Conservation (phyloP, 2,329 filamentous ascomycete genomes). For the Pseudogymnoascus sp. region DNA sequence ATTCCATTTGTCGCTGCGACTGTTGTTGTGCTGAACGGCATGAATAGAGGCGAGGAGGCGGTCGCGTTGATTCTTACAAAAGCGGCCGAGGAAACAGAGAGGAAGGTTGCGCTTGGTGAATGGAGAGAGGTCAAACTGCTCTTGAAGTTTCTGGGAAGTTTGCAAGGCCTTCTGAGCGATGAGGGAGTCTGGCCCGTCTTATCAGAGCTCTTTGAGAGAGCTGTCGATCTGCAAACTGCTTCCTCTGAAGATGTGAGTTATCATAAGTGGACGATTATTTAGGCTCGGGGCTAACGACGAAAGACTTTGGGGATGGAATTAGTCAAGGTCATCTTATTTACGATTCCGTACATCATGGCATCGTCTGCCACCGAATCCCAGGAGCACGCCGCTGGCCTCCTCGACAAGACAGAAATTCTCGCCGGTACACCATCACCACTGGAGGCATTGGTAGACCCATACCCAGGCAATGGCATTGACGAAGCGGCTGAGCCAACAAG, state of each 20-base stretch:
- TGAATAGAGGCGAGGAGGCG: conserved; percentile 57
- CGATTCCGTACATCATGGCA: conserved; percentile 81
- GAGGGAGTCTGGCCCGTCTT: conserved; percentile 79
- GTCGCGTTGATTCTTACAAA: conserved; percentile 60
- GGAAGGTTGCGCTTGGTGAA: conserved; percentile 59
- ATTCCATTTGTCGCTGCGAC: conserved; percentile 89
- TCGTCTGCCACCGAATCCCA: conserved; percentile 61
- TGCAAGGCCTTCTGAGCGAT: conserved; percentile 71
- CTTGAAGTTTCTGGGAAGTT: conserved; percentile 78
- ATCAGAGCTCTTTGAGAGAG: conserved; percentile 81
- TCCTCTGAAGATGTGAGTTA: conserved; percentile 79
- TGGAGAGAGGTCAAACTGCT: conserved; percentile 90
- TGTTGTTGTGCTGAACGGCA: conserved; percentile 67
- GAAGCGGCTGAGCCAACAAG: conserved; percentile 58
- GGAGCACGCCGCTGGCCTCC: conserved; percentile 64
- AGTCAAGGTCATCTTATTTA: conserved; percentile 92
- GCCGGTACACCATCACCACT: conserved; percentile 79
- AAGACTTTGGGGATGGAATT: conserved; percentile 73
- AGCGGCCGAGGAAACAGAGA: conserved; percentile 53
- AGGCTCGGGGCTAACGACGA: not conserved
- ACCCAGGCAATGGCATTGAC: conserved; percentile 54
- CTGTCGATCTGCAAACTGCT: conserved; percentile 86
- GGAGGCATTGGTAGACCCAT: conserved; percentile 80
- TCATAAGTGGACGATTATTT: not conserved
- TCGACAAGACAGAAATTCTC: conserved; percentile 93